phyloP scores from a whole-genome alignment of 1,139 yeast species.

The Meyerozyma elateridarum region DNA sequence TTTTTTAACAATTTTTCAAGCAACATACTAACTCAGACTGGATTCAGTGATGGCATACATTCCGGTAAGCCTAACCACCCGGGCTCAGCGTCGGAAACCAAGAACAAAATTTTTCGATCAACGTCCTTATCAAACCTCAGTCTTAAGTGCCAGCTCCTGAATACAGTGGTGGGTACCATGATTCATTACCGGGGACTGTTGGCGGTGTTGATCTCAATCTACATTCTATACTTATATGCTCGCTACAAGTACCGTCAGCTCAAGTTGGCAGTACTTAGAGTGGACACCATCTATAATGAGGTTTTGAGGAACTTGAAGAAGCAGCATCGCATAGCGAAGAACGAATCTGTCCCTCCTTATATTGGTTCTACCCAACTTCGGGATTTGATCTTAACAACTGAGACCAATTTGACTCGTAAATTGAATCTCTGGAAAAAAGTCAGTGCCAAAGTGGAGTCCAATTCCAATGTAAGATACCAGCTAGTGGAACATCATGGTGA shows the following conservation, averaged over 20 bases:
- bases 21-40: conserved; percentile 28
- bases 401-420: conserved; percentile 40
- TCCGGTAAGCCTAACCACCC: conserved; percentile 29
- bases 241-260: conserved; percentile 32
- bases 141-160: conserved; percentile 55
- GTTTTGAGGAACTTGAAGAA: conserved; percentile 43
- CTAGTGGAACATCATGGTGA: conserved; percentile 79
- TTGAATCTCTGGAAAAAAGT: conserved; percentile 62
- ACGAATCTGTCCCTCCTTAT: conserved; percentile 41
- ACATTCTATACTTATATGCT: conserved; percentile 18
- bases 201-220: conserved; percentile 19
- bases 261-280: conserved; percentile 24
- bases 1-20: conserved; percentile 6
- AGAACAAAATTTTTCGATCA: conserved; percentile 61
- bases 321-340: conserved; percentile 28
- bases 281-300: conserved; percentile 35
- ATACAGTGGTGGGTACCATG: conserved; percentile 48
- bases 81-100: conserved; percentile 25
- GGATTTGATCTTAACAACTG: conserved; percentile 56
- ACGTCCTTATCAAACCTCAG: conserved; percentile 65
- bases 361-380: conserved; percentile 75
- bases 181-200: conserved; percentile 37
- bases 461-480: conserved; percentile 56
- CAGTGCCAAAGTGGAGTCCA: conserved; percentile 54
- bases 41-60: conserved; percentile 21